A percentile compares a stretch with the other conserved stretches of the same genome.
Conservation (phyloP, 2,329 filamentous ascomycete genomes). For the Fusarium compactum region DNA sequence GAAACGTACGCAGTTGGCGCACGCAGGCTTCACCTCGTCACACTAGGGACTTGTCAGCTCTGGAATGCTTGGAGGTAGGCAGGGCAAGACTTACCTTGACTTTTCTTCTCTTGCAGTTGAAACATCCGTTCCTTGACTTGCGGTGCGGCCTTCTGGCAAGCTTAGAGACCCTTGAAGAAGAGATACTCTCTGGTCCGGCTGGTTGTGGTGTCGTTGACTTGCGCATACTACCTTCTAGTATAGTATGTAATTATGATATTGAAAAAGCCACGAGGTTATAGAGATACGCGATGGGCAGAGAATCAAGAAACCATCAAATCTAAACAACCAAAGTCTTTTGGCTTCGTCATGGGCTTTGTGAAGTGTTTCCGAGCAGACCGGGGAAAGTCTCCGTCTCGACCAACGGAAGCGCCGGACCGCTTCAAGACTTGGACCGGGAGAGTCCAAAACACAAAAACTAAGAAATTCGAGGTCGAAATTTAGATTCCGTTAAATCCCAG, state of each 20-base stretch:
- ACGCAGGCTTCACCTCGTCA: conserved; percentile 50
- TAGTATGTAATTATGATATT: conserved; percentile 6
- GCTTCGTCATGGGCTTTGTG: conserved; percentile 31
- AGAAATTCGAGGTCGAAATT: conserved; percentile 11
- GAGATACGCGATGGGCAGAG: conserved; percentile 5
- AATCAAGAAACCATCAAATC: conserved; percentile 13
- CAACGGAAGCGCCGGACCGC: conserved; percentile 45
- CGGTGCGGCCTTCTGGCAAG: conserved; percentile 48
- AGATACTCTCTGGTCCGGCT: conserved; percentile 41
- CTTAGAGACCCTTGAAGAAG: conserved; percentile 44
- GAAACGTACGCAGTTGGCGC: conserved; percentile 50
- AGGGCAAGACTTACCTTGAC: conserved; percentile 45
- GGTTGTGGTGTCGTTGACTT: conserved; percentile 44
- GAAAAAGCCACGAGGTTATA: conserved; percentile 3
- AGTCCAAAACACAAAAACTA: conserved; percentile 25
- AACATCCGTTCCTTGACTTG: conserved; percentile 50
- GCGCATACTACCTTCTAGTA: conserved; percentile 18
- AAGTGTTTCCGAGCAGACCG: conserved; percentile 36
- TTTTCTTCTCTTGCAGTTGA: conserved; percentile 51
- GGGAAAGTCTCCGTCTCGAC: conserved; percentile 35
- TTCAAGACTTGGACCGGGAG: conserved; percentile 38
- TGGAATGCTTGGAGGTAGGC: conserved; percentile 5
- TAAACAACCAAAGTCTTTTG: conserved; percentile 16
- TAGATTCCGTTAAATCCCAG: conserved; percentile 11
- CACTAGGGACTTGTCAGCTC: conserved; percentile 44